Percentiles rank a stretch among this genome's conserved stretches.
Evolutionary conservation across 2,329 filamentous ascomycete species (phyloP).

Genomic region (Alternaria burnsii): DNA sequence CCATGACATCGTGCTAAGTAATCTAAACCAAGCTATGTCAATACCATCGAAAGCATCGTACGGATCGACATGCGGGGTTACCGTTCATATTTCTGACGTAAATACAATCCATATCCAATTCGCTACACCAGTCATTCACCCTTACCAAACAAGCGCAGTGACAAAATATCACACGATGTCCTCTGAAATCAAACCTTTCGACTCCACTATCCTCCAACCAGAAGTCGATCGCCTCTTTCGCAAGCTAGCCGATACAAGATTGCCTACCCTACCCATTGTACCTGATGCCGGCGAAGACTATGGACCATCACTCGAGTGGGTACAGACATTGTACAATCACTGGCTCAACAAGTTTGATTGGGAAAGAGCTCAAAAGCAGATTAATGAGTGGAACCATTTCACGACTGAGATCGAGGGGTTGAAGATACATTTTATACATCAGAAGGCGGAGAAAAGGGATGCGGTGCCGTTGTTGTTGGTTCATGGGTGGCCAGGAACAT

Average conservation of each 20-base stretch:
- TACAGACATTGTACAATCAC: conserved; percentile 42
- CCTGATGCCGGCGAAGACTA: conserved; percentile 49
- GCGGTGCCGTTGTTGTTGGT: conserved; percentile 55
- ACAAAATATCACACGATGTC: conserved; percentile 9
- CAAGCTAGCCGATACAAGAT: conserved; percentile 47
- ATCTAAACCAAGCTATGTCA: neutral
- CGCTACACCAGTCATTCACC: neutral
- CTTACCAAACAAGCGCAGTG: neutral
- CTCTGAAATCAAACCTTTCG: conserved; percentile 43
- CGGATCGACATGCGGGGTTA: neutral
- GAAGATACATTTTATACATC: conserved; percentile 54
- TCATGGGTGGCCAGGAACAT: conserved; percentile 57
- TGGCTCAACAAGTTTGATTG: conserved; percentile 50
- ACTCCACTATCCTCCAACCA: conserved; percentile 43
- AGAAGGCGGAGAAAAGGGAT: conserved; percentile 39
- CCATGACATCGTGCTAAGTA: neutral
- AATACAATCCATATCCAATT: neutral
- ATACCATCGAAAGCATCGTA: neutral
- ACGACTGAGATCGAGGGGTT: conserved; percentile 47
- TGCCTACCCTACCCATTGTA: conserved; percentile 47
- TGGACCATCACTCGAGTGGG: conserved; percentile 46
- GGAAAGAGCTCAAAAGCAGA: conserved; percentile 42
- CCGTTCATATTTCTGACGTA: neutral
- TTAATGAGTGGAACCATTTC: conserved; percentile 48
- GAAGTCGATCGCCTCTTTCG: conserved; percentile 49